Conservation (phyloP, 805 yeast species). For the Jamesozyma rosinii region DNA sequence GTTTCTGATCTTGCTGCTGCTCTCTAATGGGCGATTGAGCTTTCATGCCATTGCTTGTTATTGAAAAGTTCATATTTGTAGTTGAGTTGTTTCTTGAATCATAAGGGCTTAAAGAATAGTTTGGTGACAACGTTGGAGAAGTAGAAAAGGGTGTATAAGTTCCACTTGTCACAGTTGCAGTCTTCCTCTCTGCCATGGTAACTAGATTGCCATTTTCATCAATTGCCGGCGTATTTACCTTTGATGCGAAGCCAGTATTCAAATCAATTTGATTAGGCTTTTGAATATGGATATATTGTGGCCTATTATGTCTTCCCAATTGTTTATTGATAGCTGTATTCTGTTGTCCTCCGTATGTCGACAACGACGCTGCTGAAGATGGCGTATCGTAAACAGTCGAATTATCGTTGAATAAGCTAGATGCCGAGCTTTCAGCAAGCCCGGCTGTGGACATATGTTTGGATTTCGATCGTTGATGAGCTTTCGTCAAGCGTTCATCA, state of each 20-base stretch:
- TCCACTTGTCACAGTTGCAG: conserved; percentile 2
- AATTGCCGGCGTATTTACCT: conserved; percentile 30
- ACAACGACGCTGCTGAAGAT: not conserved
- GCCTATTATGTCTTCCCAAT: conserved; percentile 12
- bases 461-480: conserved; percentile 3
- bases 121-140: conserved; percentile 10
- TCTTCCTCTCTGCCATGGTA: conserved; percentile 23
- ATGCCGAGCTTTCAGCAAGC: not conserved
- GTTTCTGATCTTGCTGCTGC: not conserved
- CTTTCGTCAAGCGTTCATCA: conserved; percentile 29
- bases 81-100: not conserved
- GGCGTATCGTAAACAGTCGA: not conserved
- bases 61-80: conserved; percentile 9
- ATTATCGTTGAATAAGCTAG: not conserved
- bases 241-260: conserved; percentile 11
- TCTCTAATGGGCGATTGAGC: not conserved
- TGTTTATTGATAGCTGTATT: not conserved
- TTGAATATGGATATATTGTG: conserved; percentile 23
- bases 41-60: conserved; percentile 20
- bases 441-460: not conserved
- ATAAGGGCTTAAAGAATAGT: conserved; percentile 3
- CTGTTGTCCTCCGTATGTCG: not conserved
- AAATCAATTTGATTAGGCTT: conserved; percentile 7
- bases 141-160: conserved; percentile 2
- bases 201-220: conserved; percentile 33